These are phyloP conservation scores for Saxispiralis lemnorum DNA, from an alignment of 495 filamentous ascomycete genomes.

Conservation along the genomic window DNA sequence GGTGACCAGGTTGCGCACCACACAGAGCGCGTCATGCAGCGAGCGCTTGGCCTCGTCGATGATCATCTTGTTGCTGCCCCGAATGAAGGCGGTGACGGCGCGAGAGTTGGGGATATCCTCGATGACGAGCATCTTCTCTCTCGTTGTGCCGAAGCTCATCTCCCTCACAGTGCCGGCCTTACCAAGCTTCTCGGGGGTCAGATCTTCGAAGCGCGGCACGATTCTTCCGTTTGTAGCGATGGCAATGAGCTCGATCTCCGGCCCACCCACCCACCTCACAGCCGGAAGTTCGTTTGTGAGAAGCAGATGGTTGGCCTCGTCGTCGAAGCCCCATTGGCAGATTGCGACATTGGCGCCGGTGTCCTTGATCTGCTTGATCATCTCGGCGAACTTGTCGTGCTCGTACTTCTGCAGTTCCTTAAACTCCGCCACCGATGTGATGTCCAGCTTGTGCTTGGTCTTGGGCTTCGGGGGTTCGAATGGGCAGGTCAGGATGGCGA, in stretches of 20 bases:
- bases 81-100: slow-evolving; percentile 86
- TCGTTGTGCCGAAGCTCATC: slow-evolving; percentile 89
- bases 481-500: slow-evolving; percentile 92
- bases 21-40: slow-evolving; percentile 90
- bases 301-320: slow-evolving; percentile 93
- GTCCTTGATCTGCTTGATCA: slow-evolving; percentile 95
- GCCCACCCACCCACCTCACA: slow-evolving; percentile 93
- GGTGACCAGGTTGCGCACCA: slow-evolving; percentile 85
- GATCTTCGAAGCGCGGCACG: slow-evolving; percentile 90
- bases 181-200: slow-evolving; percentile 78
- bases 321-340: slow-evolving; percentile 99
- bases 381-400: slow-evolving; percentile 86
- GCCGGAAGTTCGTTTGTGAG: slow-evolving; percentile 91
- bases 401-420: slow-evolving; percentile 93
- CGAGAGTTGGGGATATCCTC: slow-evolving; percentile 97
- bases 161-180: slow-evolving; percentile 78
- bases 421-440: slow-evolving; percentile 92
- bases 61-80: slow-evolving; percentile 99
- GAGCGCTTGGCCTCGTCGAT: slow-evolving; percentile 98
- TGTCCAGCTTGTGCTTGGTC: slow-evolving; percentile 99
- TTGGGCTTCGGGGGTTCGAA: slow-evolving; percentile 99
- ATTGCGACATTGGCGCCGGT: slow-evolving; percentile 95
- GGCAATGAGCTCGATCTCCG: slow-evolving; percentile 95
- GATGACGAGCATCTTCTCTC: slow-evolving; percentile 98
- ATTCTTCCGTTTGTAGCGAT: slow-evolving; percentile 97